Evolutionary conservation across 163 green algal species (phyloP).

Genomic region (Scenedesmus sp.): DNA sequence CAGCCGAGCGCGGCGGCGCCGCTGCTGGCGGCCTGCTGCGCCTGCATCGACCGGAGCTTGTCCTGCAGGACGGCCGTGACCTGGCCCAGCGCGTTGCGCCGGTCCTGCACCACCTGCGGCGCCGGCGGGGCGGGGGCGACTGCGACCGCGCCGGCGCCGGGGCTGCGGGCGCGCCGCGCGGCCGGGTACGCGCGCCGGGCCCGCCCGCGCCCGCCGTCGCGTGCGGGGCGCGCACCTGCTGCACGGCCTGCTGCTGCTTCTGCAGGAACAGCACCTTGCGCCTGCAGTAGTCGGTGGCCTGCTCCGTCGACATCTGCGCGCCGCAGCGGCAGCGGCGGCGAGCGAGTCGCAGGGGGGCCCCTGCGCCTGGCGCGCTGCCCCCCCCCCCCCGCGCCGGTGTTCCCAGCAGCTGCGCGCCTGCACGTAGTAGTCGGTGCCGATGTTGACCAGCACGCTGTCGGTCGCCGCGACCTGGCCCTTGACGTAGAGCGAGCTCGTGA

Average conservation of each 20-base stretch:
- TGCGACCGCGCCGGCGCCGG: background rate
- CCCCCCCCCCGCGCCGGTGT: background rate
- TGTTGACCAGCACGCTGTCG: slow-evolving; percentile 87
- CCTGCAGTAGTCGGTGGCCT: slow-evolving; percentile 76
- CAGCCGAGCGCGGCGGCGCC: too few relatives aligned
- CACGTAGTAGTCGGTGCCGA: slow-evolving; percentile 93
- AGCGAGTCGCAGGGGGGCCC: background rate
- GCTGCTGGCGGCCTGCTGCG: too few relatives aligned
- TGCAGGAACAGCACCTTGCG: slow-evolving; percentile 54
- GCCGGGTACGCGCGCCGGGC: background rate
- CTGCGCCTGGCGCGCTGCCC: background rate
- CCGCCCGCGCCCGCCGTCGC: background rate
- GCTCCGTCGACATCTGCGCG: slow-evolving; percentile 52
- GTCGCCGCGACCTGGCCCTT: slow-evolving; percentile 73
- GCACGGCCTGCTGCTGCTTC: slow-evolving; percentile 32
- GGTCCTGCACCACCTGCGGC: slow-evolving; percentile 24
- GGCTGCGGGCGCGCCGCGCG: too few relatives aligned
- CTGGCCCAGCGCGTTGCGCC: slow-evolving; percentile 16
- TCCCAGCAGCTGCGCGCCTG: slow-evolving; percentile 67
- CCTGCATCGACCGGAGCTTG: too few relatives aligned
- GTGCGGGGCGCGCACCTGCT: slow-evolving; percentile 13
- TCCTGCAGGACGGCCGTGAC: slow-evolving; percentile 33
- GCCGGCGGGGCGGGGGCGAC: background rate
- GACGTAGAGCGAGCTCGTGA: slow-evolving; percentile 91
- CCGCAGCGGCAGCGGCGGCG: background rate